Percentiles rank a stretch among this genome's conserved stretches.
Conservation (phyloP, 2,329 filamentous ascomycete species). For the Zymoseptoria pseudotritici region DNA sequence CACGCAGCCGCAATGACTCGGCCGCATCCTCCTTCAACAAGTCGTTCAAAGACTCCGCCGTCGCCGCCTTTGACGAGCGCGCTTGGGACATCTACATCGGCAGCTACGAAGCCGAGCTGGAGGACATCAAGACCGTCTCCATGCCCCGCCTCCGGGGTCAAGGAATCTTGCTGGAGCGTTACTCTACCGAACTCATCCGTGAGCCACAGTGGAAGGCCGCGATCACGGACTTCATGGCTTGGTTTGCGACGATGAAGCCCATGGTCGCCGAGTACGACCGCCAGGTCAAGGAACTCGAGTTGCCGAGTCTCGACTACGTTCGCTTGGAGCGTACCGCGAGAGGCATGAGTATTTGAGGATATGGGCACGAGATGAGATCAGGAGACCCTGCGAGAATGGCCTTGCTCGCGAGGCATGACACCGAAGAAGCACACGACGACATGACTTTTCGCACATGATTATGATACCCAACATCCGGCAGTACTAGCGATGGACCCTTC, state of each 20-base stretch:
- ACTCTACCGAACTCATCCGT: conserved; percentile 16
- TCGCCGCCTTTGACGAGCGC: conserved; percentile 20
- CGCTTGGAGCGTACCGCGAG: conserved; percentile 12
- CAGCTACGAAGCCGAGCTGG: conserved; percentile 25
- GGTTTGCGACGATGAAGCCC: conserved; percentile 33
- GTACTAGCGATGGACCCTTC: neutral
- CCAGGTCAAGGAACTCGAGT: conserved; percentile 13
- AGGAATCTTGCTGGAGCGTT: conserved; percentile 21
- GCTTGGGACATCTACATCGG: conserved; percentile 27
- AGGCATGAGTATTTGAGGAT: conserved; percentile 10
- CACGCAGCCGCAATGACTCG: conserved; percentile 6
- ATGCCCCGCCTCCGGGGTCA: conserved; percentile 38
- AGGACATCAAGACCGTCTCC: conserved; percentile 31
- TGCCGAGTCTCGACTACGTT: conserved; percentile 12
- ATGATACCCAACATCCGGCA: neutral
- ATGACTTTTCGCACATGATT: neutral
- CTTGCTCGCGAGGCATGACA: neutral
- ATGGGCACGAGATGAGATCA: neutral
- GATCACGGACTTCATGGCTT: conserved; percentile 31
- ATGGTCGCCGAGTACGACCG: conserved; percentile 28
- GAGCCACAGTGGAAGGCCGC: conserved; percentile 17
- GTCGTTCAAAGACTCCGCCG: conserved; percentile 1
- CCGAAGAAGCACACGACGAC: neutral
- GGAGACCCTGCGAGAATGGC: no score
- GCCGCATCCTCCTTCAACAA: conserved; percentile 5